Base-by-base conservation (phyloP, 805 yeast species). In the Wickerhamiella spandovensis region DNA sequence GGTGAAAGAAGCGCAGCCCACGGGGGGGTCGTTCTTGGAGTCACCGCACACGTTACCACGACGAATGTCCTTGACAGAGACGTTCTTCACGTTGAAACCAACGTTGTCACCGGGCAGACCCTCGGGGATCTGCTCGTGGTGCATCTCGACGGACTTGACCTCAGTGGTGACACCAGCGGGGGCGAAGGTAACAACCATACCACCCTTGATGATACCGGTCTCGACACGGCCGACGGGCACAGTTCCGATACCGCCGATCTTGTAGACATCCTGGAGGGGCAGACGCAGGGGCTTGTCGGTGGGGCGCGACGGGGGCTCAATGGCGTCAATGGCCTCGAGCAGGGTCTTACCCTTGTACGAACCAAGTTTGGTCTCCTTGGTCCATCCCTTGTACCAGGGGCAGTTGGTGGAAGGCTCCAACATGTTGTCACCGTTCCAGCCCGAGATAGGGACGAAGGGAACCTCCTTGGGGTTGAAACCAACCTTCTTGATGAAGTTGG, bases 381-480 rank as follows among this genome's bases (percentile, higher is more conserved):
- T 68, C 92, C 88, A 79, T 68, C 90, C 85, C 83, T 84, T 76
- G 84, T 78, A 78, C 92, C 92, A 83, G 68, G 86, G 78, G 73
- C 84, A 79, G 84, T 83, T 83, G 63, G 81, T 52, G 63, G 88
- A 79, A 49, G 84, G 66, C 75, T 83, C 90, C 72, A 83, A 79
- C 92, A 83, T 83, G 87, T 83, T 83, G 77, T 83, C 92, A 78
- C 94, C 94, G 75, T 81, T 79, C 82, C 90, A 81, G 67, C 94
- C 95, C 65, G 92, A 84, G 71, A 82, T 81, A 71, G 95, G 95
- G 66, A 85, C 89, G 79, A 84, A 85, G 64, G 85, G 78, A 74
- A 92, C 84, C 78, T 92, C 98, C 85, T 92, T 92, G 88, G 98
- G 92, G 75, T 92, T 96, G 65, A 95, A 72, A 71, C 94, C 97